A percentile compares a stretch with the other conserved stretches of the same genome.
These are phyloP conservation scores for Penicillium frequentans DNA, from an alignment of 2,329 filamentous ascomycete genomes.

Conservation along the genomic window DNA sequence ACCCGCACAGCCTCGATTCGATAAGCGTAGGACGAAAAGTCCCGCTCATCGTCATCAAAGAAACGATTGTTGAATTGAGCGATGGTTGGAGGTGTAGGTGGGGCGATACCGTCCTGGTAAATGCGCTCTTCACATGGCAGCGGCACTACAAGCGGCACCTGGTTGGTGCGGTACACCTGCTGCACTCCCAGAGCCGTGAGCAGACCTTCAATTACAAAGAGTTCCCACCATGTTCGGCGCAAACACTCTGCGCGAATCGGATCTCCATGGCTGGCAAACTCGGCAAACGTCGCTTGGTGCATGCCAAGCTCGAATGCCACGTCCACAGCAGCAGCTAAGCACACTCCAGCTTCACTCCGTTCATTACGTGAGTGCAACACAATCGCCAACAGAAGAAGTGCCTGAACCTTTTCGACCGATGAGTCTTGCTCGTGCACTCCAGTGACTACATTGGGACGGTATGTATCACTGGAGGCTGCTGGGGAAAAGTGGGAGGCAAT, in stretches of 20 bases:
- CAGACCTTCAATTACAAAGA: constrained; percentile 81
- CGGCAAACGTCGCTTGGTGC: constrained; percentile 68
- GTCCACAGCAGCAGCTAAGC: constrained; percentile 67
- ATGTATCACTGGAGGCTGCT: constrained; percentile 45
- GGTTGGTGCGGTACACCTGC: constrained; percentile 62
- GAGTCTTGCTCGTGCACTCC: constrained; percentile 36
- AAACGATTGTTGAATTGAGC: constrained; percentile 74
- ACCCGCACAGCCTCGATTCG: constrained; percentile 79
- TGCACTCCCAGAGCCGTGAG: constrained; percentile 67
- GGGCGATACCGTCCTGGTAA: constrained; percentile 54
- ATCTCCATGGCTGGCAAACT: constrained; percentile 62
- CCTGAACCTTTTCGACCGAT: constrained; percentile 70
- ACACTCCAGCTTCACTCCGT: constrained; percentile 65
- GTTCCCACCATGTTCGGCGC: constrained; percentile 87
- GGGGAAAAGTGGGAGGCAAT: constrained; percentile 57
- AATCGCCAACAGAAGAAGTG: constrained; percentile 73
- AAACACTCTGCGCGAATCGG: constrained; percentile 76
- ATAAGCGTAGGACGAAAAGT: constrained; percentile 82
- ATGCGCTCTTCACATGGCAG: constrained; percentile 83
- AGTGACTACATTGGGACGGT: constrained; percentile 38
- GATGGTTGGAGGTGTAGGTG: constrained; percentile 60
- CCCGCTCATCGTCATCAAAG: constrained; percentile 66
- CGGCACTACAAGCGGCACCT: constrained; percentile 66
- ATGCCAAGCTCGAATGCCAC: constrained; percentile 75
- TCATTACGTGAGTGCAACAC: constrained; percentile 75